These are phyloP conservation scores for Kalanchoe fedtschenkoi DNA, from an alignment of 164 flowering plant genomes.

Conservation along the genomic window DNA sequence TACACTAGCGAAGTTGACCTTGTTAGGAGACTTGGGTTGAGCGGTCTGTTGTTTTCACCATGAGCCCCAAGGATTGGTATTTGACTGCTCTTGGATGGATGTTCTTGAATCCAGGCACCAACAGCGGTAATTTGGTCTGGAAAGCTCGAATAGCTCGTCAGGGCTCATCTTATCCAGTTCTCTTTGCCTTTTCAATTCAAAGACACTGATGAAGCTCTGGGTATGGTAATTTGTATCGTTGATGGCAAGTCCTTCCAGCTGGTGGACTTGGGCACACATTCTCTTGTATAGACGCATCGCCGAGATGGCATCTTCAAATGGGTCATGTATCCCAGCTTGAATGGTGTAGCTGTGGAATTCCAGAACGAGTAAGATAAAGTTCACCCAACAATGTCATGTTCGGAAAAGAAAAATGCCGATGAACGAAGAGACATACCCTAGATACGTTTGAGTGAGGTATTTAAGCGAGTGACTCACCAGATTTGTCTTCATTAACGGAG, in stretches of 20 bases:
- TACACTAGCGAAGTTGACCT: not conserved
- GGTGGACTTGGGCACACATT: slow-evolving; percentile 45
- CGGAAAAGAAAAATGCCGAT: not conserved
- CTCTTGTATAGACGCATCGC: slow-evolving; percentile 66
- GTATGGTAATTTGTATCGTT: slow-evolving; percentile 7
- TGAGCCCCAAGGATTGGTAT: slow-evolving; percentile 5
- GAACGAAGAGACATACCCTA: slow-evolving; percentile 43
- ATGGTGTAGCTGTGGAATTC: slow-evolving; percentile 45
- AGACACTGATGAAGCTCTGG: slow-evolving; percentile 9
- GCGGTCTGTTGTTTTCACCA: slow-evolving; percentile 1
- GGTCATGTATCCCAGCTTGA: slow-evolving; percentile 52
- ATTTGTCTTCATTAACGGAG: slow-evolving; percentile 66
- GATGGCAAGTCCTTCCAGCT: slow-evolving; percentile 3
- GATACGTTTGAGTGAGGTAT: slow-evolving; percentile 53
- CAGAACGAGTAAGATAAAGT: not conserved
- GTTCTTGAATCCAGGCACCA: slow-evolving; percentile 58
- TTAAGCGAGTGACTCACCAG: slow-evolving; percentile 62
- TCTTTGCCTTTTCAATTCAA: slow-evolving; percentile 18
- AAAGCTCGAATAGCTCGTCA: slow-evolving; percentile 43
- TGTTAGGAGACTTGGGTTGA: not conserved
- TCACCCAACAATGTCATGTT: not conserved
- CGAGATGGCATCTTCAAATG: slow-evolving; percentile 58
- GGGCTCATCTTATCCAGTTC: slow-evolving; percentile 50
- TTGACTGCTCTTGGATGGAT: not conserved
- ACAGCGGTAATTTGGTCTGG: slow-evolving; percentile 45